Conservation (phyloP, 805 yeast genomes). For the Yarrowia bubula region DNA sequence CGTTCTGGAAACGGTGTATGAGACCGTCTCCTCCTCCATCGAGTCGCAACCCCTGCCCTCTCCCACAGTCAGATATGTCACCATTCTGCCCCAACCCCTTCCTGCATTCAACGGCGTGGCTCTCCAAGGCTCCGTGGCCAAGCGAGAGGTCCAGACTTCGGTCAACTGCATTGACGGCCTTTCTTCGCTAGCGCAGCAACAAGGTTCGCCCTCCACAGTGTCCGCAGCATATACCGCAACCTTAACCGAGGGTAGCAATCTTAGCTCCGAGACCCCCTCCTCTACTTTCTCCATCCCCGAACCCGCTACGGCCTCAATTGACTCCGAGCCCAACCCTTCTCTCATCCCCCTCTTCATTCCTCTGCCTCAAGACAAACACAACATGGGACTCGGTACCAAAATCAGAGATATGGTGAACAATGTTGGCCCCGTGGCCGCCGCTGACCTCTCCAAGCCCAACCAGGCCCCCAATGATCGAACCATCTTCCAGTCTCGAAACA, state of each 20-base stretch:
- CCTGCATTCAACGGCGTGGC: constrained; percentile 20
- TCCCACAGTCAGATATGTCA: constrained; percentile 7
- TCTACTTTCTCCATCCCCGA: not conserved
- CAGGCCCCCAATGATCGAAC: constrained; percentile 39
- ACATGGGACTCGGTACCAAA: constrained; percentile 9
- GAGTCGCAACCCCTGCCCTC: not conserved
- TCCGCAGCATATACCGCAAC: constrained; percentile 24
- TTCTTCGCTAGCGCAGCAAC: not conserved
- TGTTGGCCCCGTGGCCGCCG: constrained; percentile 23
- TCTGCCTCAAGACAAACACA: not conserved
- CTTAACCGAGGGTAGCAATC: constrained; percentile 13
- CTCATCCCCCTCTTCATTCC: constrained; percentile 10
- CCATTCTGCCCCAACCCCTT: constrained; percentile 10
- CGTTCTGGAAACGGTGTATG: constrained; percentile 7
- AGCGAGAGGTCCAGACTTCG: not conserved
- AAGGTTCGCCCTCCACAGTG: not conserved
- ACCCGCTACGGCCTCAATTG: constrained; percentile 8
- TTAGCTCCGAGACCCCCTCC: constrained; percentile 2
- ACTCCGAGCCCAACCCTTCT: constrained; percentile 16
- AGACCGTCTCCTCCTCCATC: not conserved
- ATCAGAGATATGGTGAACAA: constrained; percentile 21
- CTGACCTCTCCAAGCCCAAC: constrained; percentile 31
- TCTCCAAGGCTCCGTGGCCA: not conserved
- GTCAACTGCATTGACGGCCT: not conserved
- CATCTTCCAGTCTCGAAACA: constrained; percentile 42